Conservation (phyloP, 1,139 yeast genomes). For the Geotrichum carabidarum region DNA sequence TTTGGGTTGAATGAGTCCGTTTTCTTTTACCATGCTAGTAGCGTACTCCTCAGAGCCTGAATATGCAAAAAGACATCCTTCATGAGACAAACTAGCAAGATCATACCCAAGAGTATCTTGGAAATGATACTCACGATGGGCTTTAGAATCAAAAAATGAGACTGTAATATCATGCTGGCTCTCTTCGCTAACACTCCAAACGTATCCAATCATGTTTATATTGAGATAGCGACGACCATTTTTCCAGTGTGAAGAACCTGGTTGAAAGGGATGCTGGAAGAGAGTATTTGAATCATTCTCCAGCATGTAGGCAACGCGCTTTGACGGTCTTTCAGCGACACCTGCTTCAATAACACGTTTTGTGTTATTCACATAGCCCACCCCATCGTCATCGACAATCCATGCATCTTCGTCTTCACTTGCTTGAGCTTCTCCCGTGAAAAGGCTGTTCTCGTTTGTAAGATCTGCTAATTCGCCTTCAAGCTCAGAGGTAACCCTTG, state of each 20-base stretch:
- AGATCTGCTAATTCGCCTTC: conserved; percentile 27
- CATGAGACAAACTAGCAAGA: conserved; percentile 64
- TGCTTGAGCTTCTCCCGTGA: conserved; percentile 16
- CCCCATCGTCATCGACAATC: conserved; percentile 55
- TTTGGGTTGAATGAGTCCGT: conserved; percentile 15
- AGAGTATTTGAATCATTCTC: not conserved
- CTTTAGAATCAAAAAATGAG: conserved; percentile 74
- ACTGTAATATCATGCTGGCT: conserved; percentile 69
- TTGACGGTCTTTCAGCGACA: conserved; percentile 1
- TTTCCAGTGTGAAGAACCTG: conserved; percentile 84
- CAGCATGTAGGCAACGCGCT: not conserved
- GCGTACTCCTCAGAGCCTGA: conserved; percentile 11
- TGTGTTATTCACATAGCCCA: conserved; percentile 22
- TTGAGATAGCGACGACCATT: conserved; percentile 68
- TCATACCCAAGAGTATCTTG: conserved; percentile 69
- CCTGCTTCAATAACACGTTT: conserved; percentile 1
- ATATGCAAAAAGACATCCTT: conserved; percentile 59
- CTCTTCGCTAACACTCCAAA: conserved; percentile 68
- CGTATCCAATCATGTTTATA: conserved; percentile 77
- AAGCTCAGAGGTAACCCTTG: conserved; percentile 29
- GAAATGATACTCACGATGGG: conserved; percentile 81
- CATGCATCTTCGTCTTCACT: conserved; percentile 41
- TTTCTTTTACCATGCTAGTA: conserved; percentile 14
- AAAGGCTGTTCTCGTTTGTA: not conserved
- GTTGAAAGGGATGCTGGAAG: conserved; percentile 48